Base-by-base conservation (phyloP, 768 basidiomycete species). In the Candolleomyces efflorescens region DNA sequence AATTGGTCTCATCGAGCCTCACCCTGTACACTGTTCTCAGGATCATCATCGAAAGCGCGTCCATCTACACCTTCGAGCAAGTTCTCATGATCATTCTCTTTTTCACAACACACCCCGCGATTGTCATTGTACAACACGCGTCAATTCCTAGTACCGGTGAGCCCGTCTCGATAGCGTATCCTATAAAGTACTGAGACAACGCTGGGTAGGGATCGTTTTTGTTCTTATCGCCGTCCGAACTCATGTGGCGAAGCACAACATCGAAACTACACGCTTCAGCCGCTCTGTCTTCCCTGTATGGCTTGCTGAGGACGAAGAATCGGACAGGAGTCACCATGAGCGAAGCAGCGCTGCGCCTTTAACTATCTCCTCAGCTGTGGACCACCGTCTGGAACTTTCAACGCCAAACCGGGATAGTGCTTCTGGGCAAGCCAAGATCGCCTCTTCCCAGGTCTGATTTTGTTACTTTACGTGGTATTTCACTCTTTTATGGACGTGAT, bases 41-140 rank as follows among this genome's bases (percentile, higher is more conserved):
- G 51, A 58, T 58, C 56, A 27, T 58, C 5, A 20, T 58, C n/a
- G 56, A 58, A 37, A 58, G 56, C 50, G 51, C 56, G 15, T 12
- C 18, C 23, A 32, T 58, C 7, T 58, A 60, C 26, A 48, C 50
- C 24, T 13, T 39, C 3, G 23, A 45, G 17, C 32, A 43, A 24
- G 17, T 58, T 18, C 18, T 57, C 46, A 27, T 53, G 24, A 54
- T 48, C 18, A 27, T 26, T 9, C 37, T 54, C 13, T 27, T 22
- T n/a, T 38, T 5, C 22, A 13, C 41, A 12, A 22, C 22, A 7
- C 12, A 36, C 24, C 49, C 47, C 4, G 20, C 24, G 32, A 46
- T 20, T 23, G 32, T 37, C 26, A 46, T 54, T 13, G 55, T 47
- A 1, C 54, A 52, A 20, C 47, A 46, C 17, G 17, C 37, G 4